Evolutionary conservation across 192 early-diverging fungal species (phyloP).

Genomic region (Backusella westeae): DNA sequence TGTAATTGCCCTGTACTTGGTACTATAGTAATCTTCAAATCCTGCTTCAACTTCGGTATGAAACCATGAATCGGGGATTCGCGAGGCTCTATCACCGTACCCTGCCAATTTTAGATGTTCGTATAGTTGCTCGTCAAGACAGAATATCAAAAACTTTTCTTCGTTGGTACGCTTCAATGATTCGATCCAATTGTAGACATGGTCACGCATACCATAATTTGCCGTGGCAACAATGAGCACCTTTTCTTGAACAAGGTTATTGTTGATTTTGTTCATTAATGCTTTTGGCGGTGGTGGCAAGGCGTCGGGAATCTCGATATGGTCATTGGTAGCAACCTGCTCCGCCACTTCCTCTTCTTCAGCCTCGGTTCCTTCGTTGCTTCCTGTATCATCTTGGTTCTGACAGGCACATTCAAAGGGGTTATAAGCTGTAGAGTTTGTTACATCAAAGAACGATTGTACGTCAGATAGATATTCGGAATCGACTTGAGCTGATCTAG

Average conservation of each 20-base stretch:
- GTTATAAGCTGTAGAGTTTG: neutral
- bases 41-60: constrained; percentile 1
- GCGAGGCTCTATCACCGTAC: constrained; percentile 9
- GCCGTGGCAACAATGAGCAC: constrained; percentile 23
- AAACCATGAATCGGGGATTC: constrained; percentile 25
- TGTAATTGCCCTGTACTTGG: constrained; percentile 18
- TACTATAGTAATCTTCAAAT: constrained; percentile 6
- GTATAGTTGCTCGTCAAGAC: constrained; percentile 21
- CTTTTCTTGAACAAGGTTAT: constrained; percentile 6
- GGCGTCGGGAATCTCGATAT: neutral
- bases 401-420: neutral
- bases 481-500: neutral
- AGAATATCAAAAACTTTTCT: constrained; percentile 24
- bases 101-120: constrained; percentile 15
- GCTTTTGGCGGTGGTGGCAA: constrained; percentile 4
- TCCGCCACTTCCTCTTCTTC: neutral
- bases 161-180: constrained; percentile 23
- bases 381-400: neutral
- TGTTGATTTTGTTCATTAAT: constrained; percentile 14
- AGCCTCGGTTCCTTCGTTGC: neutral
- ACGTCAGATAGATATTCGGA: neutral
- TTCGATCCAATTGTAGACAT: constrained; percentile 32
- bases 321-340: neutral
- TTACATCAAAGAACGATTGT: constrained; percentile 6
- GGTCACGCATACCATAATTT: constrained; percentile 19